Conservation (phyloP, 768 basidiomycete genomes). For the Macrolepiota fuliginosa region DNA sequence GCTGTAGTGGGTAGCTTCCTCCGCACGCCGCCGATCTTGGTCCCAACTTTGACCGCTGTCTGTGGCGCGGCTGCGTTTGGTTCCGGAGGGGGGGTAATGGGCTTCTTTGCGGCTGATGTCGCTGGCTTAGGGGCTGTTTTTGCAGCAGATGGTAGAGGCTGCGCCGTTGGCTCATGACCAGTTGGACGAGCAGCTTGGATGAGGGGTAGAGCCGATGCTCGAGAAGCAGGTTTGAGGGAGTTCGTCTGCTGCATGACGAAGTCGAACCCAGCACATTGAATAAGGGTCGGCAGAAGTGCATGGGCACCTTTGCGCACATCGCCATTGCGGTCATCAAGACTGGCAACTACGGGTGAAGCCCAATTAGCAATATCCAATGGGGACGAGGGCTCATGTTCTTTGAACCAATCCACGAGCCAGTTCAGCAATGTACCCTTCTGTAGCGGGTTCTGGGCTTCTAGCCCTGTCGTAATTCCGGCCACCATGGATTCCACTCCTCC, state of each 20-base stretch:
- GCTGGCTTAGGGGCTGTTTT: conserved; percentile 27
- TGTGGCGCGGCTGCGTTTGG: conserved; percentile 27
- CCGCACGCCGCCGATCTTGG: conserved; percentile 64
- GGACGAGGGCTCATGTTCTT: conserved; percentile 52
- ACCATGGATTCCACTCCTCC: conserved; percentile 85
- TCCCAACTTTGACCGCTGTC: conserved; percentile 35
- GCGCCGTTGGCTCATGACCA: conserved; percentile 24
- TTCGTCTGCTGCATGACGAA: conserved; percentile 84
- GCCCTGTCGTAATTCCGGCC: conserved; percentile 68
- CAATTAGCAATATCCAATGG: conserved; percentile 70
- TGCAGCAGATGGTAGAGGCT: conserved; percentile 21
- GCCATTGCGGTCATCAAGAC: conserved; percentile 85
- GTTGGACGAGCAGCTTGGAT: conserved; percentile 79
- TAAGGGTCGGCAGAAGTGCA: conserved; percentile 72
- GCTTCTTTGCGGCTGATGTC: conserved; percentile 23
- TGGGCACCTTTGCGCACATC: conserved; percentile 94
- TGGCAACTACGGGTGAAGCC: conserved; percentile 62
- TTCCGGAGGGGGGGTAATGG: conserved; percentile 38
- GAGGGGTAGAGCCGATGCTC: conserved; percentile 76
- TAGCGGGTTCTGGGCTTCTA: conserved; percentile 86
- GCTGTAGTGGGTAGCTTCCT: conserved; percentile 64
- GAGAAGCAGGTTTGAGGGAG: conserved; percentile 89
- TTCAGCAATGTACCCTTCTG: conserved; percentile 76
- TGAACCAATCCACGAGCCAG: conserved; percentile 83
- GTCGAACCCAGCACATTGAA: conserved; percentile 76